These are phyloP conservation scores for Apiospora marii DNA, from an alignment of 2,329 filamentous ascomycete genomes.

Conservation along the genomic window DNA sequence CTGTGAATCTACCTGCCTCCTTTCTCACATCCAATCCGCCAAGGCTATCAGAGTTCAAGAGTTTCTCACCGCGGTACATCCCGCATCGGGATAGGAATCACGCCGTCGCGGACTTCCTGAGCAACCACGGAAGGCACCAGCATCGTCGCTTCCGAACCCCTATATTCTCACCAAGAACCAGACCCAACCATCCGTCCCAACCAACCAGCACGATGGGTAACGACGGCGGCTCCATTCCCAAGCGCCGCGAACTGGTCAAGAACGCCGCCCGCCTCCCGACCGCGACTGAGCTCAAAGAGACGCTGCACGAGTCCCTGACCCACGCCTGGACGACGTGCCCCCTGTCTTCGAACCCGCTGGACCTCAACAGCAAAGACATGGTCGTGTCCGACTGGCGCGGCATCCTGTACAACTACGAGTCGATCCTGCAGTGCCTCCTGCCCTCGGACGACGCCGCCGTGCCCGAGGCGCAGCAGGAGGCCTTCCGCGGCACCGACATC, in stretches of 20 bases:
- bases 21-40: background rate
- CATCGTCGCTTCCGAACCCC: background rate
- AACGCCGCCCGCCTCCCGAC: constrained; percentile 85
- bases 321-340: constrained; percentile 91
- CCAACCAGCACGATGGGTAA: constrained; percentile 78
- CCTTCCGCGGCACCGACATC: constrained; percentile 64
- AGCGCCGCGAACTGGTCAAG: constrained; percentile 93
- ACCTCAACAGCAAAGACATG: constrained; percentile 69
- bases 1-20: background rate
- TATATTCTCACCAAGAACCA: background rate
- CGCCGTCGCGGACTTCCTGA: background rate
- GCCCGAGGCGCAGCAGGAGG: constrained; percentile 44
- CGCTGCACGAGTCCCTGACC: constrained; percentile 81
- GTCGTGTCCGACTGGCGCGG: constrained; percentile 83
- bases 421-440: constrained; percentile 72
- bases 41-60: background rate
- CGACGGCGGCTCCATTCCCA: constrained; percentile 96
- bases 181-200: background rate
- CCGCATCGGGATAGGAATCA: background rate
- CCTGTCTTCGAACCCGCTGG: constrained; percentile 79
- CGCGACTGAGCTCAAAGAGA: constrained; percentile 86
- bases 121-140: background rate
- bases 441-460: constrained; percentile 64
- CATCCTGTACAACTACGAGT: constrained; percentile 93
- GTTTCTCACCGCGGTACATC: background rate